A percentile compares a stretch with the other conserved stretches of the same genome.
Evolutionary conservation across 495 filamentous ascomycete species (phyloP).

Genomic region (Hypoxylon rickii): DNA sequence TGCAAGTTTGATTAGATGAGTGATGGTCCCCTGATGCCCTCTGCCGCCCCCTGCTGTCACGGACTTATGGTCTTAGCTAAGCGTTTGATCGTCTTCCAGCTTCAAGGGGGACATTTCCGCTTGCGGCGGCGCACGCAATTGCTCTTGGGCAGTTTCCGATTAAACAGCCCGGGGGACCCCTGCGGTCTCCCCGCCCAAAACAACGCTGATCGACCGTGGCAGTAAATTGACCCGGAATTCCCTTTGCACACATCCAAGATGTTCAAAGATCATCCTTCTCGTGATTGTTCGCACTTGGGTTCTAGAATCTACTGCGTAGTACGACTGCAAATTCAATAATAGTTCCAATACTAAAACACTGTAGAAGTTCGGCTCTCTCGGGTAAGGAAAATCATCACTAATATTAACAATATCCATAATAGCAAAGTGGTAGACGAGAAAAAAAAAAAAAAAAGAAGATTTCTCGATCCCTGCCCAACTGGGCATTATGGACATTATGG

Average conservation of each 20-base stretch:
- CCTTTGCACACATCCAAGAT: constrained; percentile 11
- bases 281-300: constrained; percentile 13
- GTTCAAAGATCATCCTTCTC: constrained; percentile 14
- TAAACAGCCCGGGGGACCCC: constrained; percentile 14
- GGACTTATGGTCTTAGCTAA: constrained; percentile 29
- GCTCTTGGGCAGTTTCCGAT: constrained; percentile 31
- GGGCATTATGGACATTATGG: not conserved
- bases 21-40: constrained; percentile 8
- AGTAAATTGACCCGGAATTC: constrained; percentile 29
- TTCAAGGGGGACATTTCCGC: constrained; percentile 33
- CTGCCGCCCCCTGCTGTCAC: constrained; percentile 12
- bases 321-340: not conserved
- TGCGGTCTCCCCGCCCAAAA: constrained; percentile 20
- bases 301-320: constrained; percentile 6
- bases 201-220: constrained; percentile 23
- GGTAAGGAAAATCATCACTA: not conserved
- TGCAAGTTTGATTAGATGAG: constrained; percentile 30
- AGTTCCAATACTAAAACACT: not conserved
- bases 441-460: not conserved
- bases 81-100: constrained; percentile 35
- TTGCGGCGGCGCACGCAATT: constrained; percentile 30
- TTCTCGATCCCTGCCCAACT: constrained; percentile 2
- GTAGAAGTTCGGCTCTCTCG: not conserved
- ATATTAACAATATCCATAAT: not conserved
- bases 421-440: not conserved